Conservation (phyloP, 108 stramenopile species). For the Nitzschia inconspicua region DNA sequence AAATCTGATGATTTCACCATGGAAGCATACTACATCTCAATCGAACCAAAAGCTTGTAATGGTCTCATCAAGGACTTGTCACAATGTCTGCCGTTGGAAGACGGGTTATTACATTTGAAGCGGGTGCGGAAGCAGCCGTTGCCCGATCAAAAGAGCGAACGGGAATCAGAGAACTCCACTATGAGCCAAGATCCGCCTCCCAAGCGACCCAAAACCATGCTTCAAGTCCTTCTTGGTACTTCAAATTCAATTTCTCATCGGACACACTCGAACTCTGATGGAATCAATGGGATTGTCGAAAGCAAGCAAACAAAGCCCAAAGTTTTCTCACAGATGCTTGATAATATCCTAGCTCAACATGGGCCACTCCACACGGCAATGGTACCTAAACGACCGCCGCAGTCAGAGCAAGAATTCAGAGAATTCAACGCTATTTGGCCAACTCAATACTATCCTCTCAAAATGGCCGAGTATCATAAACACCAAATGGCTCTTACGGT, state of each 20-base stretch:
- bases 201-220: no score
- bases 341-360: not conserved
- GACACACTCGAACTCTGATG: no score
- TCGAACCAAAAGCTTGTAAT: slow-evolving; percentile 37
- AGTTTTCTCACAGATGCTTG: no score
- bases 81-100: slow-evolving; percentile 12
- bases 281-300: no score
- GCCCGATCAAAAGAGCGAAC: no score
- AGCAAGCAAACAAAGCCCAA: no score
- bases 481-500: slow-evolving; percentile 38
- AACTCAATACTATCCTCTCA: slow-evolving; percentile 54
- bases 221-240: no score
- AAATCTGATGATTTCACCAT: no score
- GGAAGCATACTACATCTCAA: slow-evolving; percentile 13
- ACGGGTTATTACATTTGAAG: slow-evolving; percentile 39
- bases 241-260: no score
- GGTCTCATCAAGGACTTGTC: slow-evolving; percentile 32
- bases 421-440: slow-evolving; percentile 66
- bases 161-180: no score
- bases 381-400: slow-evolving; percentile 56
- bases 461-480: slow-evolving; percentile 48
- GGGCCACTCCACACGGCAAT: slow-evolving; percentile 6
- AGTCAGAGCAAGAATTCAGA: slow-evolving; percentile 54
- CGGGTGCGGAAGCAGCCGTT: slow-evolving; percentile 23
- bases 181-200: no score